Conservation (phyloP, 1,284 basidiomycete species). For the Ceratobasidium sp. region DNA sequence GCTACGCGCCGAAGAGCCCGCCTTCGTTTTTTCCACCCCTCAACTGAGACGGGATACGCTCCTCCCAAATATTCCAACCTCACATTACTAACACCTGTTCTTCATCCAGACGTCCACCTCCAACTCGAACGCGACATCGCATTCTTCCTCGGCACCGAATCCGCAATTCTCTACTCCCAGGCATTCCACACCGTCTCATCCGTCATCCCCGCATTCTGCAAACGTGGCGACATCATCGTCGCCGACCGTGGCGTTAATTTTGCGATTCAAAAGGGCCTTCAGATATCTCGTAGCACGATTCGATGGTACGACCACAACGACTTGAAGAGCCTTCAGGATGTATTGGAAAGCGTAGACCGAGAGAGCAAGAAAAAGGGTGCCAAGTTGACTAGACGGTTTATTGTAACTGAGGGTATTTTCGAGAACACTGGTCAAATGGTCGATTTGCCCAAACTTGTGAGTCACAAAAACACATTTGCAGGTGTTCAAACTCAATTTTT, state of each 20-base stretch:
- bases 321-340: constrained; percentile 89
- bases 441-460: constrained; percentile 90
- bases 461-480: too few species aligned
- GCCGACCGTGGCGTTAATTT: constrained; percentile 96
- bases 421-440: constrained; percentile 94
- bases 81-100: not conserved
- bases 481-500: constrained; percentile 11
- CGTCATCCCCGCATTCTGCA: constrained; percentile 97
- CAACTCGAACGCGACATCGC: constrained; percentile 91
- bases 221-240: constrained; percentile 98
- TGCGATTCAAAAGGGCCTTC: constrained; percentile 97
- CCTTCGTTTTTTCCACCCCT: constrained; percentile 16
- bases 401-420: constrained; percentile 97
- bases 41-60: constrained; percentile 31
- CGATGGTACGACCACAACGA: constrained; percentile 98
- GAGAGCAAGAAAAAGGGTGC: constrained; percentile 87
- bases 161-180: constrained; percentile 94
- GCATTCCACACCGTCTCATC: constrained; percentile 93
- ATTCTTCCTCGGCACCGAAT: constrained; percentile 90
- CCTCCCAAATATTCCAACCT: not conserved
- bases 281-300: constrained; percentile 93
- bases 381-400: constrained; percentile 92
- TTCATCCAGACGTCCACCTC: constrained; percentile 87
- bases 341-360: constrained; percentile 86
- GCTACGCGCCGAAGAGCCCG: not conserved